A percentile compares a stretch with the other conserved stretches of the same genome.
phyloP scores from a whole-genome alignment of 805 yeast species.

The Komagataella kurtzmanii region DNA sequence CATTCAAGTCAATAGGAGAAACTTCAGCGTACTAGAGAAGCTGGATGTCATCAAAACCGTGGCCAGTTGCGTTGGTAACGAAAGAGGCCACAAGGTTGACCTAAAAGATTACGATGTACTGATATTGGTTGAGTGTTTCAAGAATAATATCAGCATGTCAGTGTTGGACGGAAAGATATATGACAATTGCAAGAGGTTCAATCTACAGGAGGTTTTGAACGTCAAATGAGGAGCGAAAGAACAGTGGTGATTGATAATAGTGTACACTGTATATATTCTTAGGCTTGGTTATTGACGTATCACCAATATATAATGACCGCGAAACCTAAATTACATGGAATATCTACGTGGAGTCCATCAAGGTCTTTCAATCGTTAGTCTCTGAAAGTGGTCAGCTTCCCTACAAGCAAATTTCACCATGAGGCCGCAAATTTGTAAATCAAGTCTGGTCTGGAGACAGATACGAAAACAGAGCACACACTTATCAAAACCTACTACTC shows the following conservation, averaged over 20 bases:
- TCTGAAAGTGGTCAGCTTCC: not conserved
- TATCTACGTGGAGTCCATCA: not conserved
- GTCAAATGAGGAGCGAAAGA: not conserved
- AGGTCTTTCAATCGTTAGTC: not conserved
- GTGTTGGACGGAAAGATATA: conserved; percentile 48
- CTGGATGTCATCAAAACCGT: conserved; percentile 61
- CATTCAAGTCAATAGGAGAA: conserved; percentile 65
- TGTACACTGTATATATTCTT: not conserved
- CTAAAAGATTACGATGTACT: conserved; percentile 68
- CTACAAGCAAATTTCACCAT: not conserved
- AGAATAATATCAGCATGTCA: conserved; percentile 77
- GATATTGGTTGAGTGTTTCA: conserved; percentile 78
- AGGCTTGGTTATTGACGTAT: not conserved
- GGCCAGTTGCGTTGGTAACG: conserved; percentile 60
- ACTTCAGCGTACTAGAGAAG: conserved; percentile 60
- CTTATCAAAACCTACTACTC: not conserved
- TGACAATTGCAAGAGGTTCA: conserved; percentile 50
- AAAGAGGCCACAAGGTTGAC: conserved; percentile 65
- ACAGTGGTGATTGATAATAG: not conserved
- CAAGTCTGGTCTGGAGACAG: not conserved
- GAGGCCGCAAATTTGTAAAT: not conserved
- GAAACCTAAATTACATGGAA: not conserved
- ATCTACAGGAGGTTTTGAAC: conserved; percentile 62
- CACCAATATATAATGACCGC: not conserved
- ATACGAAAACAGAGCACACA: not conserved